Percentiles rank a stretch among this genome's conserved stretches.
Conservation (phyloP, 176 grass and related monocot genomes). For the Leersia perrieri region DNA sequence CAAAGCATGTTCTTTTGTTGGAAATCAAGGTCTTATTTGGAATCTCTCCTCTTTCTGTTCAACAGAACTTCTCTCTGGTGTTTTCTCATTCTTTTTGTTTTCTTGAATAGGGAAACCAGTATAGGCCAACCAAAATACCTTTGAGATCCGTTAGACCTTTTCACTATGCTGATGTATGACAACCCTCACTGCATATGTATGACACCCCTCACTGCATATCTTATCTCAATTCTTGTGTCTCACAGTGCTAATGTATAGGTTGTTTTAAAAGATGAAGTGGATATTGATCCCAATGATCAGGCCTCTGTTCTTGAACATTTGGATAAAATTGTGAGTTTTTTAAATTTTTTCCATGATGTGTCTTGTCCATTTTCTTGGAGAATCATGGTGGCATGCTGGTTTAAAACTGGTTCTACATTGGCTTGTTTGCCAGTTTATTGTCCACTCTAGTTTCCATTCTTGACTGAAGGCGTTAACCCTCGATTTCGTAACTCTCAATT, state of each 20-base stretch:
- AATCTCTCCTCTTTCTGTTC: conserved; percentile 17
- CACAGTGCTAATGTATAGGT: conserved; percentile 52
- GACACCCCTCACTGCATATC: conserved; percentile 19
- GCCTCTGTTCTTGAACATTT: conserved; percentile 90
- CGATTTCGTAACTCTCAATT: conserved; percentile 12
- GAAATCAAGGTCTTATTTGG: conserved; percentile 75
- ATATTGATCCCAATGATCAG: conserved; percentile 85
- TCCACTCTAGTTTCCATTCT: neutral
- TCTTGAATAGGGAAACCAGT: conserved; percentile 74
- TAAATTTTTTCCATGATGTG: conserved; percentile 1
- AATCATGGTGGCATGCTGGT: neutral
- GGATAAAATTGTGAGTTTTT: conserved; percentile 76
- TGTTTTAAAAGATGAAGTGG: conserved; percentile 94
- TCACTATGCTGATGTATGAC: conserved; percentile 87
- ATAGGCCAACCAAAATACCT: conserved; percentile 90
- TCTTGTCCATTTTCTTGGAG: conserved; percentile 8
- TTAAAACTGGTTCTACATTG: neutral
- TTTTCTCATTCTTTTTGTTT: conserved; percentile 45
- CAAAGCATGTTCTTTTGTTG: conserved; percentile 90
- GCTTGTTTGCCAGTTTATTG: conserved; percentile 10
- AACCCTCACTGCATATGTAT: conserved; percentile 21
- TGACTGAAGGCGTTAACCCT: neutral
- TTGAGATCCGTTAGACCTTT: conserved; percentile 88
- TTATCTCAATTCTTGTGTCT: conserved; percentile 20
- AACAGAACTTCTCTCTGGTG: neutral